Base-by-base conservation (phyloP, 768 basidiomycete genomes). In the Hericium rajendrae region DNA sequence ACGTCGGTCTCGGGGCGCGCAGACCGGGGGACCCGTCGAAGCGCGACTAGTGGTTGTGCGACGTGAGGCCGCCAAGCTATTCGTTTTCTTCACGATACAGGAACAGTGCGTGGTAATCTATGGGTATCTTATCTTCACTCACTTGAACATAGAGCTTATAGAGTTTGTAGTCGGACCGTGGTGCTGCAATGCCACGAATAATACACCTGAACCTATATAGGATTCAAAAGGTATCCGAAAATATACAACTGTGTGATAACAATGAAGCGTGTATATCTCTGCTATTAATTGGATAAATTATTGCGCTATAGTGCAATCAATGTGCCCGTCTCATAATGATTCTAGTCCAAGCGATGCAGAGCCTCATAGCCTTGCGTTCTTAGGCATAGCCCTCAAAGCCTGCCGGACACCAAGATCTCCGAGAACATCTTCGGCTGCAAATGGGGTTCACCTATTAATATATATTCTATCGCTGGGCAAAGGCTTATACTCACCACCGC, bases 321-420 rank as follows among this genome's bases (percentile, higher is more conserved):
- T 10, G n/a, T 46, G 43, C 16, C 9, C 43, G 43, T 46, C 6
- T 18, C 13, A 18, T 20, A 3, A 20, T 46, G 43, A 10, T 32
- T 46, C 16, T 15, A n/a, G 11, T 46, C 43, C 43, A 1, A 20
- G 43, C 16, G 8, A n/a, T 15, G 16, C 16, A 16, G 13, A 15
- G n/a, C 49, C 10, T 51, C 72, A 90, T 59, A 89, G 69, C 51
- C 83, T 76, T 32, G 76, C 76, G 59, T 85, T 79, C 74, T 76
- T 77, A 2, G 89, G 90, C 79, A 92, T 91, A 18, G 72, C 74
- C 48, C 85, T 79, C 64, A 91, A 78, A 0, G 88, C 88, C 67
- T 91, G 88, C 51, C 90, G 78, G 9, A 91, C 88, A 51, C 91
- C 90, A 28, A 93, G 75, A 66, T 92, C 88, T 2, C 80, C 79